Evolutionary conservation across 2,329 filamentous ascomycete genomes (phyloP), one percentile per base, ranked within the genome.

Genomic region (Byssothecium circinans): DNA sequence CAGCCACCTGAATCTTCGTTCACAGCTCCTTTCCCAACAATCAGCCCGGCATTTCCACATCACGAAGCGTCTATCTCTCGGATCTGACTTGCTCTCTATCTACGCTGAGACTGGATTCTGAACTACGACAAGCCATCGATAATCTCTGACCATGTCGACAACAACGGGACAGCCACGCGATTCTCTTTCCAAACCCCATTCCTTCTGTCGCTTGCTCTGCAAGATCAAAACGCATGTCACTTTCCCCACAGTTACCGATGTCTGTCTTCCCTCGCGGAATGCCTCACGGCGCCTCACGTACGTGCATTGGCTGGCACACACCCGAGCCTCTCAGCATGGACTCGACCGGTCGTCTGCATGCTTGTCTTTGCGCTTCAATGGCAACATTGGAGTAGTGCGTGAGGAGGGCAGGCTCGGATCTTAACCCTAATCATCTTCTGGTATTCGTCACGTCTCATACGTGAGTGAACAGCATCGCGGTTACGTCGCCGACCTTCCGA

Each of bases 371-470:
- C 70, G 64, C 68, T 70, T 67, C 65, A 60, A 60, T 65, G 65
- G 57, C 39, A 55, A 62, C 62, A 61, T 47, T 49, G 56, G 52
- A 57, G 47, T 56, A 52, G 60, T 58, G 65, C 67, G 67, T 71
- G 75, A 74, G 74, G 81, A 80, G 82, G 86, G 83, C 78, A 78
- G 77, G 74, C 77, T 86, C 85, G 89, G 88, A 91, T 91, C 88
- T 91, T 95, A 96, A 95, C 91, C 91, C 91, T 96, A 96, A 88
- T 81, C 77, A 77, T 74, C 76, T 72, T 77, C 84, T 87, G 88
- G 89, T 85, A 83, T 67, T 70, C 61, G 52, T 64, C 56, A 62
- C 53, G 84, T 64, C 45, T 68, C 54, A 52, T 56, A 62, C 53
- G 83, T 83, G 78, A 79, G 55, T 43, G 50, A 43, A 64, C 17